A percentile compares a stretch with the other conserved stretches of the same genome.
phyloP scores from a whole-genome alignment of 352 stramenopile genomes.

The Ochromonadaceae sp. region DNA sequence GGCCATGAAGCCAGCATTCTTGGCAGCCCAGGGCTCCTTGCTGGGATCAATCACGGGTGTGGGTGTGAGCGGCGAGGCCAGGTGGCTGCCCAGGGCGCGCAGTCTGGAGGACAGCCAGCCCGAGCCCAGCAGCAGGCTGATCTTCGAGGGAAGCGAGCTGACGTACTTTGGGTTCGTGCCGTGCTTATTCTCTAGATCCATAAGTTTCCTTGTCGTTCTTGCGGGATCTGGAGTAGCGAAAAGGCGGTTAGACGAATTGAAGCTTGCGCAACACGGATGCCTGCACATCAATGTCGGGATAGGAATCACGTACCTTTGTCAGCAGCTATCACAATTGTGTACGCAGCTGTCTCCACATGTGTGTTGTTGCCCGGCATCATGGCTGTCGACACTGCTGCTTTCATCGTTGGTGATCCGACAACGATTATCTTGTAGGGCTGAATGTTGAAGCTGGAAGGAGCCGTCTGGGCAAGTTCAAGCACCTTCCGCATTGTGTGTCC shows the following conservation, averaged over 20 bases:
- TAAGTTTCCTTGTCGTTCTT: too few relatives aligned
- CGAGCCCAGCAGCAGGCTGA: not conserved
- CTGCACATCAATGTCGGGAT: not conserved
- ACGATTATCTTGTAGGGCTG: slow-evolving; percentile 13
- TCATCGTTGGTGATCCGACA: not conserved
- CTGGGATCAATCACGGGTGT: not conserved
- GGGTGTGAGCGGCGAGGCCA: not conserved
- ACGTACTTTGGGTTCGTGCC: not conserved
- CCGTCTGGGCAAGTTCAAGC: not conserved
- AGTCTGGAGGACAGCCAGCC: not conserved
- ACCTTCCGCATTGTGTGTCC: not conserved
- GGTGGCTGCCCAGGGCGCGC: not conserved
- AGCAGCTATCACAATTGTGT: not conserved
- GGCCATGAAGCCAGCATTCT: not conserved
- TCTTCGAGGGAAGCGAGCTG: not conserved
- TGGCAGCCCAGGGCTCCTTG: not conserved
- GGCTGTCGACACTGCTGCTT: not conserved
- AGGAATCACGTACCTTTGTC: not conserved
- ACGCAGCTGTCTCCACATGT: not conserved
- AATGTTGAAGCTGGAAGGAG: slow-evolving; percentile 16
- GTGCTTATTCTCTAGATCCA: not conserved
- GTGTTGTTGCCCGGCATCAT: slow-evolving; percentile 15
- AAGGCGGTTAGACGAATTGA: not conserved
- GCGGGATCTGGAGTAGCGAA: too few relatives aligned
- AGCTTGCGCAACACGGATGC: not conserved